Conservation (phyloP, 2,329 filamentous ascomycete genomes). For the Alternaria postmessia region DNA sequence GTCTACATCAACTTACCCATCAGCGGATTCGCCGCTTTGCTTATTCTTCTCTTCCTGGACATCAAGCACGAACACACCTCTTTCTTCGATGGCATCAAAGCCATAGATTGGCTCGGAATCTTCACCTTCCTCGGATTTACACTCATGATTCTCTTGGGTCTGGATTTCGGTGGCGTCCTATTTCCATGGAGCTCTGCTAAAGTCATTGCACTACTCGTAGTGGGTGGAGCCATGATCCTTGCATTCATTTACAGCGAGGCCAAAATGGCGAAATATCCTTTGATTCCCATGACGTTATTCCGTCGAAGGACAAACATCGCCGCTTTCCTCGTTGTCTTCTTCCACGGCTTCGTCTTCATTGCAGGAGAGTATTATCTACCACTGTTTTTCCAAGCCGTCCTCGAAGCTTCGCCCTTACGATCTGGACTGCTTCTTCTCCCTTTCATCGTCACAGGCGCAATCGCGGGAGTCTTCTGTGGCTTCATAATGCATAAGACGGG, state of each 20-base stretch:
- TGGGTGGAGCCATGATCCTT: constrained; percentile 58
- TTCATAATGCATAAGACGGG: constrained; percentile 58
- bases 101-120: constrained; percentile 64
- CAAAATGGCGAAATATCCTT: constrained; percentile 68
- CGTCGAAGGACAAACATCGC: constrained; percentile 64
- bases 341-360: constrained; percentile 60
- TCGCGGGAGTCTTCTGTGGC: constrained; percentile 57
- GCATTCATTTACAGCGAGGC: constrained; percentile 70
- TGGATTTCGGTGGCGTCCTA: constrained; percentile 62
- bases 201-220: constrained; percentile 63
- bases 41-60: constrained; percentile 63
- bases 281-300: constrained; percentile 74
- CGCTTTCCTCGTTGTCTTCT: constrained; percentile 59
- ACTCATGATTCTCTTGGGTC: constrained; percentile 61
- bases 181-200: constrained; percentile 64
- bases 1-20: constrained; percentile 66
- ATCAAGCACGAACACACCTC: constrained; percentile 64
- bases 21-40: constrained; percentile 57
- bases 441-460: constrained; percentile 58
- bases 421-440: constrained; percentile 70
- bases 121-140: constrained; percentile 61
- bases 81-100: constrained; percentile 57
- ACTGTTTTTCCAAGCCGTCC: constrained; percentile 75
- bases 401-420: constrained; percentile 66
- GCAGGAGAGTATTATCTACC: constrained; percentile 75